phyloP scores from a whole-genome alignment of 2,329 filamentous ascomycete genomes.

The Pseudonectria buxi region DNA sequence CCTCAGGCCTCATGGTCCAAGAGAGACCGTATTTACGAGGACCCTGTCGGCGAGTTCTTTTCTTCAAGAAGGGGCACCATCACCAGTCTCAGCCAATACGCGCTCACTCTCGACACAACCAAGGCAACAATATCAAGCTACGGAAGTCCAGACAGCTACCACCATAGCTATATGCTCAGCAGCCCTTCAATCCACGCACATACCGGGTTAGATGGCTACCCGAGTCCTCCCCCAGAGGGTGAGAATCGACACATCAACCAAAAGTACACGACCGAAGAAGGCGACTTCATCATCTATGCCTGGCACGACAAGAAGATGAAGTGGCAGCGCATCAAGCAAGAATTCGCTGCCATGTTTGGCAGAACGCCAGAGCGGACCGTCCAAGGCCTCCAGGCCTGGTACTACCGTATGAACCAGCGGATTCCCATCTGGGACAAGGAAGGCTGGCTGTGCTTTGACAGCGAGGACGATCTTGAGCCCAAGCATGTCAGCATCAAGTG shows the following conservation, averaged over 20 bases:
- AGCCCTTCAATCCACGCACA: conserved; percentile 18
- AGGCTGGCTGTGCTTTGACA: conserved; percentile 34
- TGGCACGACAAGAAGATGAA: conserved; percentile 38
- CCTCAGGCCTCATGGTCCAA: conserved; percentile 11
- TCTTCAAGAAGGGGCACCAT: conserved; percentile 11
- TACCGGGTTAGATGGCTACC: conserved; percentile 23
- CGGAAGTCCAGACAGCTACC: conserved; percentile 15
- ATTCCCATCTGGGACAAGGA: conserved; percentile 35
- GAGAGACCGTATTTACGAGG: conserved; percentile 7
- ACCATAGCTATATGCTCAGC: conserved; percentile 15
- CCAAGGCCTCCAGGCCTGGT: conserved; percentile 37
- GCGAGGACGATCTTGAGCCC: conserved; percentile 32
- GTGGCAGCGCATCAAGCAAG: conserved; percentile 34
- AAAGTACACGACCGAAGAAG: conserved; percentile 37
- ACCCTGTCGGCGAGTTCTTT: conserved; percentile 4
- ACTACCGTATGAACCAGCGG: conserved; percentile 37
- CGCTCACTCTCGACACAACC: conserved; percentile 10
- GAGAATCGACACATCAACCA: conserved; percentile 36
- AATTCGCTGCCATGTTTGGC: conserved; percentile 33
- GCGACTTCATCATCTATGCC: conserved; percentile 38
- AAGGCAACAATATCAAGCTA: conserved; percentile 16
- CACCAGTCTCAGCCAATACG: conserved; percentile 12
- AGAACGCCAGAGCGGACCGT: conserved; percentile 31
- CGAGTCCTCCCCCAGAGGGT: conserved; percentile 29
- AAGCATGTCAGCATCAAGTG: conserved; percentile 33